Base-by-base conservation (phyloP, 78 protist species). In the Polysphondylium violaceum region DNA sequence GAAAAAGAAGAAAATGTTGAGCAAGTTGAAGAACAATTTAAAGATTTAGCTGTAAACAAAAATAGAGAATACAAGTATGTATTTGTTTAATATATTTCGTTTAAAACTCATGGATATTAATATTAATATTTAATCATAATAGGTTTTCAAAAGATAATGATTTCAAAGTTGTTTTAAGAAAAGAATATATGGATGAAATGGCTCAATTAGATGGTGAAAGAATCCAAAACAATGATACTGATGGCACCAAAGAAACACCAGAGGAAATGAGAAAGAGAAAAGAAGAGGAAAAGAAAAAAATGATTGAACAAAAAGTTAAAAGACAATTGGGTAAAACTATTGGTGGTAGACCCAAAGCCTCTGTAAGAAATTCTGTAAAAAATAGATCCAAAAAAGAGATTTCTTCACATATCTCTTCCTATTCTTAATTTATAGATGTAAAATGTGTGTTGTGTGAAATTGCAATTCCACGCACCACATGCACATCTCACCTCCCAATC, bases 51-150 rank as follows among this genome's bases (percentile, higher is more conserved):
- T 21, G 19, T 51, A 7, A 64, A 79, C 31, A 79, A 61, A 33
- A 79, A 79, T 79, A 79, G 88, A 79, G 74, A 79, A 36, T 79
- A 67, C 31, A 79, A 79, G 72, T 64, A 35, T 29, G 31, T 9
- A 25, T 35, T 63, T 35, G n/a, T 58, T 58, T 23, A 11, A 11
- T 58, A n/a, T 58, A 11, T 1, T 25, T 25, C 25, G 6, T 19
- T 23, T 56, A 56, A 11, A 27, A 8, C 14, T 23, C 11, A 9
- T 11, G 8, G 7, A 11, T 25, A 23, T 16, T 25, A 58, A 23
- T 58, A 23, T 47, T 47, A 14, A 47, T 47, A 47, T 47, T 60
- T 33, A 14, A 8, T 60, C 16, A 3, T 35, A 35, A 31, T 33
- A 63, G 72, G 44, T 79, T 67, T 55, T 67, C 75, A 27, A 53